phyloP scores from a whole-genome alignment of 2,329 filamentous ascomycete species.

The Raffaelea deltoideospora region DNA sequence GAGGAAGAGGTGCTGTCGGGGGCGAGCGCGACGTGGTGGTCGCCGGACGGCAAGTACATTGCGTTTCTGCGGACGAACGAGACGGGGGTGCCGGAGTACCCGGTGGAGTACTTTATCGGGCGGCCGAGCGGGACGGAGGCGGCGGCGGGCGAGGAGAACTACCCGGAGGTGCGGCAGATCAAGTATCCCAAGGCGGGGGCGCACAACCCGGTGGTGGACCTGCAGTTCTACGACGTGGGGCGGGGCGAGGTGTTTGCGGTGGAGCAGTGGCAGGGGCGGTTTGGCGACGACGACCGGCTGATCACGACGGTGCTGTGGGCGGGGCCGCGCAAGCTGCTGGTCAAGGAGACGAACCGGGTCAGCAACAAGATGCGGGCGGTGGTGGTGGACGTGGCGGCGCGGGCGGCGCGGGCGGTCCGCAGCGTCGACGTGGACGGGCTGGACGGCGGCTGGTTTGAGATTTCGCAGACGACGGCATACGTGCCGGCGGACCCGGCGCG shows the following conservation, averaged over 20 bases:
- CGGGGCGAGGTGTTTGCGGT: constrained; percentile 69
- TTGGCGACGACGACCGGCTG: constrained; percentile 65
- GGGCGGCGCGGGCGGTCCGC: constrained; percentile 64
- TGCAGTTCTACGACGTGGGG: constrained; percentile 76
- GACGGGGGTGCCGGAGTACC: constrained; percentile 77
- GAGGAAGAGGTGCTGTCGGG: constrained; percentile 69
- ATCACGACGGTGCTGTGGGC: constrained; percentile 93
- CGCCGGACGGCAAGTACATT: constrained; percentile 71
- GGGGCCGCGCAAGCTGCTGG: constrained; percentile 57
- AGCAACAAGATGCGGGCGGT: constrained; percentile 83
- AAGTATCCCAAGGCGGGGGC: constrained; percentile 96
- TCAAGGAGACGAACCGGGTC: constrained; percentile 88
- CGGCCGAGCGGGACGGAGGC: constrained; percentile 63
- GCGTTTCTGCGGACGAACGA: constrained; percentile 93
- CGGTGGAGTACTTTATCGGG: constrained; percentile 84
- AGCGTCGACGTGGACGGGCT: constrained; percentile 64
- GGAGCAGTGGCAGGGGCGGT: constrained; percentile 59
- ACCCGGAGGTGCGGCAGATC: constrained; percentile 80
- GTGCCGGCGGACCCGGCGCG: constrained; percentile 70
- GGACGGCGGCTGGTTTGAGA: constrained; percentile 97
- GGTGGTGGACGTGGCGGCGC: constrained; percentile 60
- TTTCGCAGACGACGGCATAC: constrained; percentile 71
- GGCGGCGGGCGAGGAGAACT: constrained; percentile 60
- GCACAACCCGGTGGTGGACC: constrained; percentile 77
- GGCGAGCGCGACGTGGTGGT: constrained; percentile 90